Evolutionary conservation across 768 basidiomycete species (phyloP).

Genomic region (Postia placenta): DNA sequence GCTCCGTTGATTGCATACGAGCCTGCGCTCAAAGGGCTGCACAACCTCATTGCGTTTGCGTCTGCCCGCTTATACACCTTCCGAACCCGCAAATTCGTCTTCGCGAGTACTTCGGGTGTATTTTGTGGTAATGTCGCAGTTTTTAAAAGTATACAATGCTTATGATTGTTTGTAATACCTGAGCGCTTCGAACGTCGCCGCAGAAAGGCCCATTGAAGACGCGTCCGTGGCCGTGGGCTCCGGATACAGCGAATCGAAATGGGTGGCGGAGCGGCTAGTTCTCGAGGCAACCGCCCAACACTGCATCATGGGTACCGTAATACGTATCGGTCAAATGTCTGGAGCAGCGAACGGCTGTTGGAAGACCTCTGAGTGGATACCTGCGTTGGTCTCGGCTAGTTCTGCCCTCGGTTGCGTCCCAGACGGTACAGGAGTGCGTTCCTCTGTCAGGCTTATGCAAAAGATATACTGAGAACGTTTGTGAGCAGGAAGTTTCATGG

Average conservation of each 20-base stretch:
- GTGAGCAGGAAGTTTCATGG: neutral
- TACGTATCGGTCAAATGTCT: slow-evolving; percentile 38
- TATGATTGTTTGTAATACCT: neutral
- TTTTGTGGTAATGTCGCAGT: neutral
- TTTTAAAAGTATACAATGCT: neutral
- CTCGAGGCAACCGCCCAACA: slow-evolving; percentile 23
- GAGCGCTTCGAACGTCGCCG: neutral
- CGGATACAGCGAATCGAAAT: slow-evolving; percentile 36
- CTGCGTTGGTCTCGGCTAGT: slow-evolving; percentile 26
- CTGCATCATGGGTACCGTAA: slow-evolving; percentile 24
- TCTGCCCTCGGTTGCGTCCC: neutral
- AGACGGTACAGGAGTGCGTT: neutral
- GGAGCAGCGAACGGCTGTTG: slow-evolving; percentile 36
- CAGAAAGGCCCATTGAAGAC: slow-evolving; percentile 5
- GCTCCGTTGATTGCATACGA: neutral
- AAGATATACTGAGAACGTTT: neutral
- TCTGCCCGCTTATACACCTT: neutral
- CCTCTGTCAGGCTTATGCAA: neutral
- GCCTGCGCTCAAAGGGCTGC: neutral
- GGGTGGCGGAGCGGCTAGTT: slow-evolving; percentile 32
- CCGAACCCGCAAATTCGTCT: neutral
- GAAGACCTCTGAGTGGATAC: slow-evolving; percentile 41
- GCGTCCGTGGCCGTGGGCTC: neutral
- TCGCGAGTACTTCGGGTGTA: neutral
- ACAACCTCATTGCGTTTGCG: neutral